phyloP scores from a whole-genome alignment of 2,329 filamentous ascomycete species.

The Botrytis medusae region DNA sequence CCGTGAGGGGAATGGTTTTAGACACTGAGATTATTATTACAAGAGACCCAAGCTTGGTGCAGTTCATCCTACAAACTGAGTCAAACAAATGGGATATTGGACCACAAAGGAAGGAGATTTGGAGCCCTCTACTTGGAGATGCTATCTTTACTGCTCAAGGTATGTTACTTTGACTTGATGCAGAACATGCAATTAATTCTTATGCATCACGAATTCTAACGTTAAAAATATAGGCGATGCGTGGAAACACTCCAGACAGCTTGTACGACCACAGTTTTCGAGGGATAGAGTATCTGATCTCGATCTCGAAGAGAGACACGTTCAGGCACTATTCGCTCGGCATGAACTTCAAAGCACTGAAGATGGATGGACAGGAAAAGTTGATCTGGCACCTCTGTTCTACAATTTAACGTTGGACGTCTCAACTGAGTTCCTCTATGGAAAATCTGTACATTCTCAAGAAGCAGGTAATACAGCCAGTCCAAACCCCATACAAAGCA shows the following conservation, averaged over 20 bases:
- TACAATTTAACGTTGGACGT: conserved; percentile 66
- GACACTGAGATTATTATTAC: conserved; percentile 12
- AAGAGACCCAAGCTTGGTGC: conserved; percentile 5
- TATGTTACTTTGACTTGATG: not conserved
- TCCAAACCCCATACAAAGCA: conserved; percentile 11
- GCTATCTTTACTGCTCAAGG: conserved; percentile 31
- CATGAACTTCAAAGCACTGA: conserved; percentile 22
- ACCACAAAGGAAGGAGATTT: conserved; percentile 39
- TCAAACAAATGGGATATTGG: conserved; percentile 41
- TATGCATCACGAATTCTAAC: not conserved
- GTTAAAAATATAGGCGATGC: conserved; percentile 20
- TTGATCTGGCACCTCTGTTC: conserved; percentile 62
- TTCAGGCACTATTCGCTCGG: conserved; percentile 35
- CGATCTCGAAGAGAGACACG: conserved; percentile 45
- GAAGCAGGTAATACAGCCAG: conserved; percentile 26
- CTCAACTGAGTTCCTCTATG: conserved; percentile 66
- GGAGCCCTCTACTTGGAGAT: conserved; percentile 35
- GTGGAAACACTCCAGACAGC: conserved; percentile 43
- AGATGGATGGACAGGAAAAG: conserved; percentile 42
- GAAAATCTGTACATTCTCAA: conserved; percentile 42
- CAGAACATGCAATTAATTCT: no score
- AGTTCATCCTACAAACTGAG: conserved; percentile 2
- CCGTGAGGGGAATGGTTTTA: conserved; percentile 1
- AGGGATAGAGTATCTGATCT: conserved; percentile 48
- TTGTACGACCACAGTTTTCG: conserved; percentile 46